These are phyloP conservation scores for Daldinia decipiens DNA, from an alignment of 495 filamentous ascomycete genomes.

Conservation along the genomic window DNA sequence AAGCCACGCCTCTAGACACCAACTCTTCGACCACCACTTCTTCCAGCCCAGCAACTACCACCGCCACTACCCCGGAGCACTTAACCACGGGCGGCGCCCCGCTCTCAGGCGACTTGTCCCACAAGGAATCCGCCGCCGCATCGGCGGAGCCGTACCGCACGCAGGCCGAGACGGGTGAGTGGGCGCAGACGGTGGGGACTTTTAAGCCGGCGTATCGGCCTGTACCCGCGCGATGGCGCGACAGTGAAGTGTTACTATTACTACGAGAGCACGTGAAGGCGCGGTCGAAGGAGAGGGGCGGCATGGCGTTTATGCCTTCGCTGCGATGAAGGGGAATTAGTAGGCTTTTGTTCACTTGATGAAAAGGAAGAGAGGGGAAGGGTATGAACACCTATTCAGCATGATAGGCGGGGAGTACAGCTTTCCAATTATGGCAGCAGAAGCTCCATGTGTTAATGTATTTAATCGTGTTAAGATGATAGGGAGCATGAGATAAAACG, in stretches of 20 bases:
- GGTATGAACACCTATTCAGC: too few species aligned
- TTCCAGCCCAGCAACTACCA: background rate
- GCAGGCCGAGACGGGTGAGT: conserved; percentile 70
- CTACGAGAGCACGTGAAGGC: conserved; percentile 78
- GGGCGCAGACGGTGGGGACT: conserved; percentile 94
- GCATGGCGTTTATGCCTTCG: conserved; percentile 62
- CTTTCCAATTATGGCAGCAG: too few species aligned
- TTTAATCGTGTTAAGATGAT: too few species aligned
- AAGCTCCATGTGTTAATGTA: too few species aligned
- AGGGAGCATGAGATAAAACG: too few species aligned
- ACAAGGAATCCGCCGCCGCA: conserved; percentile 40
- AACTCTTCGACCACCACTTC: background rate
- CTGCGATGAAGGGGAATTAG: background rate
- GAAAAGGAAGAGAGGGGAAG: too few species aligned
- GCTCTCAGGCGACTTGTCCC: conserved; percentile 32
- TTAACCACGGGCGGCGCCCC: conserved; percentile 38
- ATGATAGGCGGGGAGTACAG: too few species aligned
- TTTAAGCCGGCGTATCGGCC: conserved; percentile 95
- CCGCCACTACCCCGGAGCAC: background rate
- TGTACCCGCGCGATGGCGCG: conserved; percentile 84
- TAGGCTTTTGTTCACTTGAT: background rate
- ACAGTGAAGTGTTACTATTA: conserved; percentile 79
- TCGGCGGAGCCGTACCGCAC: conserved; percentile 36
- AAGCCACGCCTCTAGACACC: conserved; percentile 16
- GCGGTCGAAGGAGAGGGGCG: conserved; percentile 45